Evolutionary conservation across 2,329 filamentous ascomycete species (phyloP).

Genomic region (Lasiodiplodia hormozganensis): DNA sequence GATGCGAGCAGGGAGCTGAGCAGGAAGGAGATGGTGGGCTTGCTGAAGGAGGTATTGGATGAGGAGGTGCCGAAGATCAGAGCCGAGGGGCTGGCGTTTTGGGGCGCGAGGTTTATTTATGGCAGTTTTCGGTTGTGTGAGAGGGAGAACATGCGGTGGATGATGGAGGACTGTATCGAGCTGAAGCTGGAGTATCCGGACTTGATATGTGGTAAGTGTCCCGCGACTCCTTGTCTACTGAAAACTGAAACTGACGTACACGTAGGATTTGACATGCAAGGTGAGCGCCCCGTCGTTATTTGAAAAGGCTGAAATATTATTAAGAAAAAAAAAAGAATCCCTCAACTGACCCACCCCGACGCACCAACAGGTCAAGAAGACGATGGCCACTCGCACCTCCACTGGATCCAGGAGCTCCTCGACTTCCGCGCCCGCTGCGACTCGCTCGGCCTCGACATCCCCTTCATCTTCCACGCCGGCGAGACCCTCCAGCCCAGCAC

Average conservation of each 20-base stretch:
- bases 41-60: constrained; percentile 62
- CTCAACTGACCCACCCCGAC: not conserved
- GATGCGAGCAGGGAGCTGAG: constrained; percentile 61
- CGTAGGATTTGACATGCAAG: constrained; percentile 12
- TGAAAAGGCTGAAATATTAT: not conserved
- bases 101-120: constrained; percentile 74
- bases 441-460: constrained; percentile 61
- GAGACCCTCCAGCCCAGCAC: constrained; percentile 70
- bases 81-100: constrained; percentile 42
- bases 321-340: not conserved
- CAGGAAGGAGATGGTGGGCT: constrained; percentile 66
- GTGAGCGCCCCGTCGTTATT: not conserved
- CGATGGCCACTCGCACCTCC: constrained; percentile 64
- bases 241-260: not conserved
- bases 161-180: constrained; percentile 67
- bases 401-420: constrained; percentile 64
- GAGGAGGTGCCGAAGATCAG: constrained; percentile 55
- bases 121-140: constrained; percentile 70
- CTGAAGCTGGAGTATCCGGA: constrained; percentile 64
- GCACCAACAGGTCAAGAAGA: constrained; percentile 64
- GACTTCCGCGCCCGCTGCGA: constrained; percentile 63
- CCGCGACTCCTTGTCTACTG: not conserved
- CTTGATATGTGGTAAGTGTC: constrained; percentile 74
- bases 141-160: constrained; percentile 54
- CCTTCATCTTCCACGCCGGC: constrained; percentile 78